Evolutionary conservation across 352 stramenopile genomes (phyloP).

Genomic region (Pythium aquatile): DNA sequence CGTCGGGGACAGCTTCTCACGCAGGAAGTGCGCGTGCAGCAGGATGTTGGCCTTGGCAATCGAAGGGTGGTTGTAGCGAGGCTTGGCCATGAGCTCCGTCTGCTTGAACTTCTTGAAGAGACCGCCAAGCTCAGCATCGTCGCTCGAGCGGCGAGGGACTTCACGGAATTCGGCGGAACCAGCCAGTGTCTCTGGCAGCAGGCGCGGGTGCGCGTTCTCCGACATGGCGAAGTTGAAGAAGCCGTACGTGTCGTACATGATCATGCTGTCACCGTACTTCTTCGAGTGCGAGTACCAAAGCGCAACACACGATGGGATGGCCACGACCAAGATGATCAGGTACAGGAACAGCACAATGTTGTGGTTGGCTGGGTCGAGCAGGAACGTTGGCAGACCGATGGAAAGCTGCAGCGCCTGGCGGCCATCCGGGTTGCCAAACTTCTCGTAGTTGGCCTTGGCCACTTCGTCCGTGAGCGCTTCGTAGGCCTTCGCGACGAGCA

Average conservation of each 20-base stretch:
- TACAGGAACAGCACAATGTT: slow-evolving; percentile 99
- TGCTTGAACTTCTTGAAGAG: slow-evolving; percentile 83
- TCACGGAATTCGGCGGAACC: slow-evolving; percentile 90
- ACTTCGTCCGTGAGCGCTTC: slow-evolving; percentile 96
- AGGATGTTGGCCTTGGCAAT: slow-evolving; percentile 89
- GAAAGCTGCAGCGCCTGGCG: slow-evolving; percentile 95
- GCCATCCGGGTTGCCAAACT: slow-evolving; percentile 98
- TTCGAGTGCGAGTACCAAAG: slow-evolving; percentile 97
- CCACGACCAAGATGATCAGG: slow-evolving; percentile 97
- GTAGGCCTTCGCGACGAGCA: slow-evolving; percentile 95
- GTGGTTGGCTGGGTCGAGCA: slow-evolving; percentile 97
- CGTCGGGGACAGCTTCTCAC: slow-evolving; percentile 72
- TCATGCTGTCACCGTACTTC: slow-evolving; percentile 98
- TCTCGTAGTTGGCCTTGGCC: slow-evolving; percentile 97
- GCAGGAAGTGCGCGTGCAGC: slow-evolving; percentile 95
- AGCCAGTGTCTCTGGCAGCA: slow-evolving; percentile 94
- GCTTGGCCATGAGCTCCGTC: slow-evolving; percentile 76
- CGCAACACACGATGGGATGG: slow-evolving; percentile 95
- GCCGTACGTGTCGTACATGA: slow-evolving; percentile 99
- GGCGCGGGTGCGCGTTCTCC: slow-evolving; percentile 93
- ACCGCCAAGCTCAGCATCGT: slow-evolving; percentile 61
- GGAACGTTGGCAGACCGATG: slow-evolving; percentile 96
- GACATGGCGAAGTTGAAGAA: slow-evolving; percentile 98
- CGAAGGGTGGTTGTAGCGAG: slow-evolving; percentile 82
- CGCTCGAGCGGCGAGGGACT: slow-evolving; percentile 56